Percentiles rank a stretch among this genome's conserved stretches.
Conservation (phyloP, 352 stramenopile species). For the Pythium periplocum region DNA sequence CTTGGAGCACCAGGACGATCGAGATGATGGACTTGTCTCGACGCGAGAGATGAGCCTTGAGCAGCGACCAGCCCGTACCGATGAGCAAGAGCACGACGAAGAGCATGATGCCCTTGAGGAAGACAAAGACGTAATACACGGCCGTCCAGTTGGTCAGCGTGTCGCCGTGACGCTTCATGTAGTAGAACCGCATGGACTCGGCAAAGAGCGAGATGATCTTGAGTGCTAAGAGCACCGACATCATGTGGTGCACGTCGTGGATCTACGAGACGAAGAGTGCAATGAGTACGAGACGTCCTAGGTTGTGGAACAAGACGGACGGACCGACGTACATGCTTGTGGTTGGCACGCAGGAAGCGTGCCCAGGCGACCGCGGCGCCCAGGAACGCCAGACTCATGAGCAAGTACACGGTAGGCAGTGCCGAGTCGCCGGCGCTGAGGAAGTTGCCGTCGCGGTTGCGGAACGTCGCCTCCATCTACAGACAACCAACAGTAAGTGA, state of each 20-base stretch:
- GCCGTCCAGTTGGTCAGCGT: conserved; percentile 89
- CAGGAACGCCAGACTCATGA: conserved; percentile 72
- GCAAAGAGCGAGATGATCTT: conserved; percentile 93
- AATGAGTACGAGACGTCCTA: background rate
- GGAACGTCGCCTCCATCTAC: conserved; percentile 83
- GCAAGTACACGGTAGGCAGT: conserved; percentile 83
- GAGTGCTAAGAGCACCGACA: conserved; percentile 90
- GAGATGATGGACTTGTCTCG: conserved; percentile 94
- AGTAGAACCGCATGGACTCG: conserved; percentile 94
- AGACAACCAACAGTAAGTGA: conserved; percentile 30
- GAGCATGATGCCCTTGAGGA: conserved; percentile 95
- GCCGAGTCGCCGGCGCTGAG: conserved; percentile 78
- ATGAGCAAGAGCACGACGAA: conserved; percentile 98
- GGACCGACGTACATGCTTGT: conserved; percentile 65
- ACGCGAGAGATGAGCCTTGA: conserved; percentile 94
- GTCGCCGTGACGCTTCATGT: conserved; percentile 93
- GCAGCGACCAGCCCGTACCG: conserved; percentile 94
- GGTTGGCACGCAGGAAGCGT: conserved; percentile 49
- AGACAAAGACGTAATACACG: conserved; percentile 95
- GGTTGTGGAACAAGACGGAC: background rate
- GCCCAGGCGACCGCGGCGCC: conserved; percentile 51
- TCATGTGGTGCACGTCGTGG: conserved; percentile 95
- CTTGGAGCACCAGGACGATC: conserved; percentile 88
- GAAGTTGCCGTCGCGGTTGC: conserved; percentile 77
- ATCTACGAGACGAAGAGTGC: conserved; percentile 30